These are phyloP conservation scores for Candida ipomoeae DNA, from an alignment of 805 yeast genomes.

Conservation along the genomic window DNA sequence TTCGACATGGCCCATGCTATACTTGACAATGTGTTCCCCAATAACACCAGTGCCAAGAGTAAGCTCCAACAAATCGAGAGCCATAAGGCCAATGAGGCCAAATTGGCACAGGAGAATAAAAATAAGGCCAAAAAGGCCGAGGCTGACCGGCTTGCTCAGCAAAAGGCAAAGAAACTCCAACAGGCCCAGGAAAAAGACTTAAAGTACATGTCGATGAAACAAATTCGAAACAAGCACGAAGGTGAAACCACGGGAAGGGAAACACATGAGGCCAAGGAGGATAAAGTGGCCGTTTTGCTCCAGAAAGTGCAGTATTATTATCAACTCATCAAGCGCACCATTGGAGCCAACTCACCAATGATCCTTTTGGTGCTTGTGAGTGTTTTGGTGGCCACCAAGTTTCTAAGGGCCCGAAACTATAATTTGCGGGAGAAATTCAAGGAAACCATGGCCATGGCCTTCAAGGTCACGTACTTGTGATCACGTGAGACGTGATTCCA, in stretches of 20 bases:
- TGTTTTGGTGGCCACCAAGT: conserved; percentile 19
- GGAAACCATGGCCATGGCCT: conserved; percentile 42
- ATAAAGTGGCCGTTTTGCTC: conserved; percentile 1
- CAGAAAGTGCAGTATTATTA: conserved; percentile 2
- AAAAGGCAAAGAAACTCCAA: conserved; percentile 12
- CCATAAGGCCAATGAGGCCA: conserved; percentile 5
- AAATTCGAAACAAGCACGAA: conserved; percentile 21
- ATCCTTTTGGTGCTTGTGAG: conserved; percentile 22
- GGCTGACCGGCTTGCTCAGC: conserved; percentile 19
- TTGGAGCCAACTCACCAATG: conserved; percentile 28
- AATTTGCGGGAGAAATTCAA: conserved; percentile 27
- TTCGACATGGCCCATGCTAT: conserved; percentile 26
- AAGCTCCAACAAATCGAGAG: conserved; percentile 15
- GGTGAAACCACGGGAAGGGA: neutral
- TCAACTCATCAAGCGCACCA: conserved; percentile 19
- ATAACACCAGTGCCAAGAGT: conserved; percentile 7
- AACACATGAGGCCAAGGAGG: neutral
- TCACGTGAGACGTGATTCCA: too few relatives aligned
- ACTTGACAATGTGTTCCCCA: conserved; percentile 14
- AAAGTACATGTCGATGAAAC: conserved; percentile 29
- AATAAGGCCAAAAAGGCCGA: conserved; percentile 17
- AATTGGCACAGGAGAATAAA: conserved; percentile 7
- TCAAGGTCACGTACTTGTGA: conserved; percentile 35
- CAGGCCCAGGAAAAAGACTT: conserved; percentile 21
- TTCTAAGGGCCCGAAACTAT: conserved; percentile 23